phyloP scores from a whole-genome alignment of 2,329 filamentous ascomycete species.

The Metarhizium sp. region DNA sequence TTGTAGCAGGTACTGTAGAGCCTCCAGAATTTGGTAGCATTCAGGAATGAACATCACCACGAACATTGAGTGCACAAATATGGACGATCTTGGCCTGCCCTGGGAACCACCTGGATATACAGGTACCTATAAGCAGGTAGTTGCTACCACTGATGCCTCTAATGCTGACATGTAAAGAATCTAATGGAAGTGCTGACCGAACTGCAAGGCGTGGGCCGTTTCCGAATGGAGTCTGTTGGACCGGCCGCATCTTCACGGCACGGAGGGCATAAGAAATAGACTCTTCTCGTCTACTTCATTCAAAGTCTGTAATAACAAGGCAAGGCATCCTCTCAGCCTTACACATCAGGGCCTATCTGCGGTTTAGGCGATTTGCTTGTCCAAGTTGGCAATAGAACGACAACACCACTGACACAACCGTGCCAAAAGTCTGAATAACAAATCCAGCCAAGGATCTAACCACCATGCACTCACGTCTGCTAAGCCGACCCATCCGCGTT shows the following conservation, averaged over 20 bases:
- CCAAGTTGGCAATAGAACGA: background rate
- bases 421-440: background rate
- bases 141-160: too few species aligned
- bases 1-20: too few species aligned
- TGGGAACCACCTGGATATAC: too few species aligned
- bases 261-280: background rate
- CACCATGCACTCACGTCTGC: background rate
- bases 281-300: background rate
- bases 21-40: too few species aligned
- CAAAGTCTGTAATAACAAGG: background rate
- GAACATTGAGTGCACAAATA: too few species aligned
- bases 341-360: background rate
- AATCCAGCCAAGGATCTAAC: background rate
- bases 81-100: too few species aligned
- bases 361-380: background rate
- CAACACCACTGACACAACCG: background rate
- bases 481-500: slow-evolving; percentile 14
- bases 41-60: too few species aligned
- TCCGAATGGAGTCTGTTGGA: background rate
- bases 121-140: too few species aligned
- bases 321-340: too few species aligned
- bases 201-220: background rate
- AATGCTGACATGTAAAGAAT: background rate
- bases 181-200: too few species aligned
- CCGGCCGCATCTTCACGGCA: background rate